Percentiles rank a stretch among this genome's conserved stretches.
Conservation (phyloP, 108 stramenopile species). For the Schizochytrium sp. region DNA sequence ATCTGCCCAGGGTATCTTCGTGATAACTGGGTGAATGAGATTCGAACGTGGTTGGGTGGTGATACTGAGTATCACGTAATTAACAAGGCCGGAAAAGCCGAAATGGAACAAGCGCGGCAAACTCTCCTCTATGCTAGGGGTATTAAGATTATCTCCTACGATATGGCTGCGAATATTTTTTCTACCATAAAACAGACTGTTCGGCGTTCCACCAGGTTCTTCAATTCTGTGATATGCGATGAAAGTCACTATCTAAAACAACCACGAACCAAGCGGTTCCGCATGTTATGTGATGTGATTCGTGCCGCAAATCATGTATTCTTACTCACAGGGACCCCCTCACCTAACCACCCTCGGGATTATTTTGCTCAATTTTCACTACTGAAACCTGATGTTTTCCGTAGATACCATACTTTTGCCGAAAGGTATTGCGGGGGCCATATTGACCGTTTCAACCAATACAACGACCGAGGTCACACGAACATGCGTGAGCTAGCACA, state of each 20-base stretch:
- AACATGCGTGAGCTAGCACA: background rate
- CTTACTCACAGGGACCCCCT: background rate
- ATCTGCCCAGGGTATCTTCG: conserved; percentile 6
- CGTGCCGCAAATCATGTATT: background rate
- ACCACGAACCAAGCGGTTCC: background rate
- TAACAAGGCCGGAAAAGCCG: background rate
- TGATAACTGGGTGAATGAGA: background rate
- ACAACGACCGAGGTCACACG: background rate
- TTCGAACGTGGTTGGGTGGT: background rate
- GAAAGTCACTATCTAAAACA: conserved; percentile 10
- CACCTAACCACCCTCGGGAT: background rate
- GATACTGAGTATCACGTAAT: background rate
- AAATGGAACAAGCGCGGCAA: background rate
- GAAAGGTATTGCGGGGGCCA: background rate
- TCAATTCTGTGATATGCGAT: background rate
- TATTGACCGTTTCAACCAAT: background rate
- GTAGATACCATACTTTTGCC: background rate
- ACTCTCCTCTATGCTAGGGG: background rate
- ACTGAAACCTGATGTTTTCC: background rate
- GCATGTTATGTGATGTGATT: background rate
- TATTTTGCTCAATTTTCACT: background rate
- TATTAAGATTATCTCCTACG: background rate
- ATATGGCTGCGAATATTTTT: background rate
- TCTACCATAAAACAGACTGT: background rate
- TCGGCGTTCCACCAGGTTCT: background rate